A percentile compares a stretch with the other conserved stretches of the same genome.
These are phyloP conservation scores for Tylopilus sp. DNA, from an alignment of 768 basidiomycete species.

Conservation along the genomic window DNA sequence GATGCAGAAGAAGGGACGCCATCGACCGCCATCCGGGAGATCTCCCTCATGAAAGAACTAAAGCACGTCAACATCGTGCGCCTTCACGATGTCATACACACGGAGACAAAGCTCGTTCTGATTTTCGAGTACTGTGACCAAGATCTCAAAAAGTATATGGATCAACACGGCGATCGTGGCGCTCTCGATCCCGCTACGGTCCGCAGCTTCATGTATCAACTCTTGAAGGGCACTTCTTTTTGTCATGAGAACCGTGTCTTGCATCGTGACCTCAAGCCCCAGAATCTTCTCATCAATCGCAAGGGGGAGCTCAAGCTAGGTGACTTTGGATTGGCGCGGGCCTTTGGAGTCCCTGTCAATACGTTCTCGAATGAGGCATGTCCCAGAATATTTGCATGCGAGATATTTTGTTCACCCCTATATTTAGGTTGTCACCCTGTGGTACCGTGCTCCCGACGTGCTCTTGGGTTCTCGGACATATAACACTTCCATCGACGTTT, in stretches of 20 bases:
- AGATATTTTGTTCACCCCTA: conserved; percentile 1
- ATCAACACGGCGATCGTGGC: conserved; percentile 93
- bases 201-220: conserved; percentile 96
- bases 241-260: conserved; percentile 98
- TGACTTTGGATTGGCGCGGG: conserved; percentile 95
- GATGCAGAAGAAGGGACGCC: conserved; percentile 99
- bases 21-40: conserved; percentile 97
- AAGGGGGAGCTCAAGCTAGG: conserved; percentile 97
- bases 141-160: conserved; percentile 99
- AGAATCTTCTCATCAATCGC: conserved; percentile 95
- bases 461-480: conserved; percentile 96
- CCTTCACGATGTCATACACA: conserved; percentile 98
- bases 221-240: conserved; percentile 95
- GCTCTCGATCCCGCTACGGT: conserved; percentile 86
- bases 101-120: conserved; percentile 95
- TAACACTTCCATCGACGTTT: conserved; percentile 97
- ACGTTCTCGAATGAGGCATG: conserved; percentile 95
- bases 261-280: conserved; percentile 97
- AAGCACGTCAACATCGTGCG: conserved; percentile 99
- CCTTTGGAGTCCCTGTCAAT: conserved; percentile 98
- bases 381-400: neutral
- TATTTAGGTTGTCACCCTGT: conserved; percentile 87
- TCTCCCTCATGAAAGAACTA: conserved; percentile 98
- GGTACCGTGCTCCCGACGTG: conserved; percentile 99
- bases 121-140: conserved; percentile 99